A percentile compares a stretch with the other conserved stretches of the same genome.
Evolutionary conservation across 1,139 yeast species (phyloP).

Genomic region (Protomyces macrosporus): DNA sequence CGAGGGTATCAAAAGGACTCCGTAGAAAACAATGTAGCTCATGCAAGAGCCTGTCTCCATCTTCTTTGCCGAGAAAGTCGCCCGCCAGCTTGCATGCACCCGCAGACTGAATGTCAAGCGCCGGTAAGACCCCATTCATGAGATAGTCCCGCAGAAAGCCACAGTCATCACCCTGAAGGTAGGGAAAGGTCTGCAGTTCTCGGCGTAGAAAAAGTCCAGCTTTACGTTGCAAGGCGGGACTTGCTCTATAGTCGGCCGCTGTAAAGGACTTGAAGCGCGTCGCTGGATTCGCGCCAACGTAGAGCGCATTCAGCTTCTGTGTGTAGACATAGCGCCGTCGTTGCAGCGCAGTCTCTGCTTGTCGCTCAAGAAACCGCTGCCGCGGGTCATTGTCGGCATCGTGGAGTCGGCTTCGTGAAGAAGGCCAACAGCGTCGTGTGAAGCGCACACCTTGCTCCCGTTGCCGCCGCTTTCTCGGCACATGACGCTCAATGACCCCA

Average conservation of each 20-base stretch:
- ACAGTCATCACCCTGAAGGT: neutral
- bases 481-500: slow-evolving; percentile 10
- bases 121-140: slow-evolving; percentile 14
- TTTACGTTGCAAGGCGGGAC: slow-evolving; percentile 8
- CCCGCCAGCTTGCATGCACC: slow-evolving; percentile 9
- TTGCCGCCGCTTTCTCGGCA: neutral
- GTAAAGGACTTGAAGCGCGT: slow-evolving; percentile 15
- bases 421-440: neutral
- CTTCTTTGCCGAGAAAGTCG: slow-evolving; percentile 3
- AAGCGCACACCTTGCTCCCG: slow-evolving; percentile 11
- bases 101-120: slow-evolving; percentile 16
- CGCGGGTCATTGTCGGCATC: neutral
- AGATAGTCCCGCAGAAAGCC: slow-evolving; percentile 9
- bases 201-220: slow-evolving; percentile 12
- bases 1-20: slow-evolving; percentile 12
- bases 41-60: slow-evolving; percentile 9
- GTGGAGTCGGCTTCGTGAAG: neutral
- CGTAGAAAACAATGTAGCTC: slow-evolving; percentile 17
- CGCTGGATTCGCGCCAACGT: slow-evolving; percentile 15
- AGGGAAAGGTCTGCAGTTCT: slow-evolving; percentile 15
- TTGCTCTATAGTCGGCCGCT: neutral
- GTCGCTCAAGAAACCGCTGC: neutral
- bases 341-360: slow-evolving; percentile 3
- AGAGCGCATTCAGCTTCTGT: neutral
- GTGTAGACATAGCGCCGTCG: slow-evolving; percentile 12